Base-by-base conservation (phyloP, 352 stramenopile genomes). In the Phytophthora kernoviae region DNA sequence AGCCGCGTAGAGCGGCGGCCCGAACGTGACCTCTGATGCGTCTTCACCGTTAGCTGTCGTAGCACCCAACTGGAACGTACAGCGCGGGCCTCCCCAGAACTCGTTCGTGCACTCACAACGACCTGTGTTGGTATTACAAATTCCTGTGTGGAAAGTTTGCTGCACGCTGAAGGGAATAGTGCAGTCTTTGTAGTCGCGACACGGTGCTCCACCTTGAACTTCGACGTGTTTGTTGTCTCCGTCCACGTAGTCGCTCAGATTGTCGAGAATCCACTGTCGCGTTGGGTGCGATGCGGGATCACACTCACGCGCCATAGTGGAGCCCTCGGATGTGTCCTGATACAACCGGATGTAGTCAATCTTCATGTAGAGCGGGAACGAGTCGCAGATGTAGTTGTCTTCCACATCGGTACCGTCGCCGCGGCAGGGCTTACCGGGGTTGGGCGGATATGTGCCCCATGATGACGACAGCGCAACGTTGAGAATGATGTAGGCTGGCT, bases 401-500 rank as follows among this genome's bases (percentile, higher is more conserved):
- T 75, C 56, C 0, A 58, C 34, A 26, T 79, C 40, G n/a, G 75
- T 68, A n/a, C 79, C 81, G 46, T 90, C 68, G 26, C 79, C 78
- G 8, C 82, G 79, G 27, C 81, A 90, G 1, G 70, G 66, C 22
- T 82, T 68, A 18, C 75, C 80, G 0, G 66, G 58, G 50, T 92
- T 90, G 8, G 80, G 81, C 6, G 81, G 83, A 42, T 67, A 70
- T 10, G 81, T 65, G 0, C 79, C 91, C 95, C 95, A 98, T 55
- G 87, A 67, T 17, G 75, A 73, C 15, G 88, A 96, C 26, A 98
- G 63, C 0, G 95, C 95, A 21, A 96, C 96, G 75, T 98, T 98
- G 46, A 98, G 68, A 52, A 98, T 83, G 58, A 98, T 75, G 71
- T 98, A 98, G 73, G 91, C 94, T 7, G 95, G 93, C 62, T 98